Base-by-base conservation (phyloP, 1,284 basidiomycete species). In the Moniliophthora roreri region DNA sequence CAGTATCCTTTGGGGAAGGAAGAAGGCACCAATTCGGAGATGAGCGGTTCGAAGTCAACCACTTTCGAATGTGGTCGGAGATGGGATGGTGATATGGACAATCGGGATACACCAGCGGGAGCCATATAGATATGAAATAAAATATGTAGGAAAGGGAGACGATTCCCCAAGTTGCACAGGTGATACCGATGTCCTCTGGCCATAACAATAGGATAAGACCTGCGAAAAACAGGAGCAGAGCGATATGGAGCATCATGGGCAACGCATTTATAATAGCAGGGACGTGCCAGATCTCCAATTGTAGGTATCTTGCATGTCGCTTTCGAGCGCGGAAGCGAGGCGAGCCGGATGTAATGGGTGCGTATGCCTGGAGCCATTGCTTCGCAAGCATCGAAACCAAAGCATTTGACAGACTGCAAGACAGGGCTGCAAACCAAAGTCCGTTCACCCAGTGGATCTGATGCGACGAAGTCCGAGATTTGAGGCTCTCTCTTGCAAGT, bases 71-170 rank as follows among this genome's bases (percentile, higher is more conserved):
- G 28, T 70, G 65, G 26, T 68, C 68, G 16, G 72, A 69, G 34
- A 76, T 64, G 11, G 75, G 73, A 55, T 73, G 70, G 40, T 73
- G 66, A 51, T 73, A 76, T 9, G 75, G 75, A 51, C 74, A 77
- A 34, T 72, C 65, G 1, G 74, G 70, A 46, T 73, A 68, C 18
- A 73, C 48, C 16, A 76, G 49, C 1, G 75, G 72, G 39, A 76
- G 60, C 56, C 64, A 66, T 44, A 74, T 69, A 1, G 72, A 72
- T 1, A 65, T 62, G 23, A 67, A 46, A 55, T 76, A 77, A 44
- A 73, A 70, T 9, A 58, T 52, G 54, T 72, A 74, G 9, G 70
- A 70, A 23, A 72, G 54, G 3, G 64, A 62, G 9, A 71, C 68
- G 26, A 75, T 70, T 3, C 66, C 50, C 51, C 67, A 68, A 7